Base-by-base conservation (phyloP, 2,329 filamentous ascomycete genomes). In the Fusarium beomiforme region DNA sequence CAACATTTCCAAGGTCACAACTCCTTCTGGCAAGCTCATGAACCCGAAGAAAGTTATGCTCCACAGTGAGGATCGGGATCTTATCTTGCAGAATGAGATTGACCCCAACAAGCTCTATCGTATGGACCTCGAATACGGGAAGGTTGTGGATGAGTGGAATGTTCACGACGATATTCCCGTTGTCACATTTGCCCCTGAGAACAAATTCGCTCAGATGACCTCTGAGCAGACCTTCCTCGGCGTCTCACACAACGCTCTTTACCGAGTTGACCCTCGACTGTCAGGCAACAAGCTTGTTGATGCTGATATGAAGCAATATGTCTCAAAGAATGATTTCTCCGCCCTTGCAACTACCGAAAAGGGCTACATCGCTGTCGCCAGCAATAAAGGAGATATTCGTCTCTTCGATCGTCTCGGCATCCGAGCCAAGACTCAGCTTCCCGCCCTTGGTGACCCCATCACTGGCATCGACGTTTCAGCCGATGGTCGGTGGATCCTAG, bases 141-240 rank as follows among this genome's bases (percentile, higher is more conserved):
- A 98, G 83, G 93, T 99, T 37, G 94, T 98, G 4, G 96, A 99
- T 78, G 96, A 99, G 81, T 99, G 96, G 96, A 97, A 97, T 76
- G 89, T 99, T 17, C 95, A 99, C 78, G 95, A 99, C 69, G 93
- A 98, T 79, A 98, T 99, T 59, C 92, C 93, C 0, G 93, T 98
- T 67, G 90, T 93, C 59, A 96, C 91, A 13, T 98, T 98, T 81
- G 93, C 93, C 0, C 96, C 96, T 0, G 95, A 98, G 81, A 97
- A 92, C 88, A 99, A 99, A 89, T 99, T 98, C 77, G 91, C 96
- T 2, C 96, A 99, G 84, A 97, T 97, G 92, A 98, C 94, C 1
- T 90, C 91, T 65, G 94, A 97, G 79, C 94, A 97, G 78, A 97
- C 96, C 0, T 98, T 99, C 86, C 85, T 99, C 13, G 96, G 96